Evolutionary conservation across 75 land plant species (phyloP), one percentile per base, ranked within the genome.

Genomic region (Cupressus sempervirens): DNA sequence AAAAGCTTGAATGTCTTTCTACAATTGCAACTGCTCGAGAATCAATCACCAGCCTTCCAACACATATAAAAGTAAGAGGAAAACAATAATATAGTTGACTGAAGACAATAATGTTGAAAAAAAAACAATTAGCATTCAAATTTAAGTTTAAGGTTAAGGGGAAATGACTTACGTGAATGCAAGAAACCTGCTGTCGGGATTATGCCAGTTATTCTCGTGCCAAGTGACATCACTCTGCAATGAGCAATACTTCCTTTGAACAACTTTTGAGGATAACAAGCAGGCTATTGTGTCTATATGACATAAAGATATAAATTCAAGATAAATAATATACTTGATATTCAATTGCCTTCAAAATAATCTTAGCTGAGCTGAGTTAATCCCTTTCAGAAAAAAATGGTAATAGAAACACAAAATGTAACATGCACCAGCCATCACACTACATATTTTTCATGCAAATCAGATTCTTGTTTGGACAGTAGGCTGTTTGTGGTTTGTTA

Each of bases 181-280:
- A 79, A 98, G 93, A 76, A 98, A 98, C 77, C 89, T 91, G 88
- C 98, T 96, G 18, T 96, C 95, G 67, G 77, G 43, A 72, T 98
- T 94, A 73, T 86, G 88, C 99, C 99, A 98, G 86, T 94, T 92
- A 50, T 86, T 87, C 85, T 98, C 98, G 88, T 98, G 98, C 99
- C 99, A 98, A 26, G 96, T 98, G 9, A 94, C 84, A 88, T 96
- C 98, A 81, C 68, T 86, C 95, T 96, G 91, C 86, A 91, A 9
- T n/a, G 50, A 73, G 45, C 4, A 82, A 23, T 50, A 6, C 38
- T 45, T 6, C 0, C 32, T 82, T 46, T 4, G 53, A 16, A 52
- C 12, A 48, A 41, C 29, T 18, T 10, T 82, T 80, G 35, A 70
- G 11, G 30, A 70, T 29, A 70, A 9, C 1, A 70, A 70, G 74